Evolutionary conservation across 768 basidiomycete genomes (phyloP), one percentile per base, ranked within the genome.

Genomic region (Tylopilus plumbeoviolaceoides): DNA sequence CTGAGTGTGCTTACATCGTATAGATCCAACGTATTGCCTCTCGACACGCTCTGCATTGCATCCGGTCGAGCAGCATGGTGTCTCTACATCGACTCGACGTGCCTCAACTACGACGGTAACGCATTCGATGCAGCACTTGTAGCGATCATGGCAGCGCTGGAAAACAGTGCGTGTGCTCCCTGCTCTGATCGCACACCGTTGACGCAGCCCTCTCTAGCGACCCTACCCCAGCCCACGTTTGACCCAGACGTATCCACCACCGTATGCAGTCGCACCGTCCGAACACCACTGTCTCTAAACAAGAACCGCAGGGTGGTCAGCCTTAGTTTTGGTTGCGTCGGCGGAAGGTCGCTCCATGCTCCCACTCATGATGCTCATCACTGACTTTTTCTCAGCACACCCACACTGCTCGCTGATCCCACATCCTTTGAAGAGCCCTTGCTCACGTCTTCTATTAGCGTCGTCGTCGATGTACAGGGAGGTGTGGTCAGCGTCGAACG

Each of bases 101-200:
- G 95, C 66, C 91, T 99, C 58, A 98, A 97, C 72, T 97, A 95
- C 65, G 95, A 98, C 66, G 97, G 97, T 6, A 98, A 98, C 63
- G 88, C 79, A 1, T 92, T 95, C 54, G 97, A 99, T 59, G 92
- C 97, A 1, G 79, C 91, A 0, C 75, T 98, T 10, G 66, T 98
- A 20, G 91, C 92, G 0, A 89, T 95, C 77, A 81, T 93, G 45
- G 84, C 88, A 9, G 94, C 95, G 6, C 73, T 98, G 41, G 79
- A 76, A 66, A 91, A 93, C 55, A 88, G 94, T 95, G 60, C 45
- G 89, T 73, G 33, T 12, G 2, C 28, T 5, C n/a, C 55, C 47
- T 88, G 85, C 87, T 14, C 72, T 27, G 15, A 41, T 14, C 23
- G 1, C 35, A 15, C 17, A 2, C 4, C 6, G 15, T 15, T 49